Evolutionary conservation across 805 yeast species (phyloP), one percentile per base, ranked within the genome.

Genomic region (Scheffersomyces lignosus): DNA sequence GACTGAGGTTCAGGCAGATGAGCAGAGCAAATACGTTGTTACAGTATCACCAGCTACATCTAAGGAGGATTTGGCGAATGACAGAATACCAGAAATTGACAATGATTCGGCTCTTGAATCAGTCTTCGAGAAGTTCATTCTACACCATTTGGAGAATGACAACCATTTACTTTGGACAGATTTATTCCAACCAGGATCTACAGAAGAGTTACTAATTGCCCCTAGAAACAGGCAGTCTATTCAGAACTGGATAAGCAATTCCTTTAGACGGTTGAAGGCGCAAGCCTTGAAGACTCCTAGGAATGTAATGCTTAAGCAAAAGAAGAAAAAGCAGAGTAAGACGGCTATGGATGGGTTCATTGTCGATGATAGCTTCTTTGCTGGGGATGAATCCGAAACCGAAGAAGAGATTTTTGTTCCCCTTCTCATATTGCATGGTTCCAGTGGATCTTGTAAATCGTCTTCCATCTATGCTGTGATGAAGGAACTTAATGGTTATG

Each of bases 381-480:
- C 9, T 22, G 34, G 17, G 4, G 49, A 42, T 15, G 57, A 43
- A 9, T 51, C 47, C 2, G 57, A 50, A 8, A 56, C 62, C 1
- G 64, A 58, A 5, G 70, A 64, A 20, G 71, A 66, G 8, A 48
- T 59, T 0, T 80, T 73, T 51, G 74, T 80, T 1, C 91, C 93
- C 0, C 53, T 85, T 3, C 59, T 84, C 54, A 76, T 87, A 9
- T 49, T 87, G 3, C 66, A 72, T 38, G 99, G 99, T 0, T 77
- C 81, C 0, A 54, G 70, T 0, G 95, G 96, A 0, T 69, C 78
- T 8, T 95, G 96, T 2, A 91, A 91, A 55, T 82, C 93, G 0
- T 71, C 88, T 0, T 60, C 89, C 0, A 70, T 91, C 0, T 77
- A 85, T 45, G 77, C 95, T 0, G 73, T 83, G 3, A 78, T 84